Evolutionary conservation across 1,284 basidiomycete species (phyloP), one percentile per base, ranked within the genome.

Genomic region (Cryptococcus floricola): DNA sequence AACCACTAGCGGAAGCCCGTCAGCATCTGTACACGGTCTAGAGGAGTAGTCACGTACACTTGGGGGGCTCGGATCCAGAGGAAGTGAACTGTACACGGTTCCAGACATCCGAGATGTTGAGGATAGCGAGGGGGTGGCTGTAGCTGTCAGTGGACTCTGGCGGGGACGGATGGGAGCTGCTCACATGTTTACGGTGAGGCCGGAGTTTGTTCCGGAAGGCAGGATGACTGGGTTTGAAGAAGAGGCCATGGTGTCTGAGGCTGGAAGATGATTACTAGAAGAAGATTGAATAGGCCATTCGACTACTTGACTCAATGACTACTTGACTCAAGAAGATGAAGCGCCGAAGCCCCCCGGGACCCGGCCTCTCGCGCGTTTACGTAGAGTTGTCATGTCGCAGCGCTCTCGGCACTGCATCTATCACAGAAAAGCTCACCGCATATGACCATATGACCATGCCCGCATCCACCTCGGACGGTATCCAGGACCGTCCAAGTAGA

Each of bases 101-200:
- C 64, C 90, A 82, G 78, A 98, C 94, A 69, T 98, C 95, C 1
- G 93, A 96, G 64, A 98, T 89, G 77, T 94, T 97, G 61, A 98
- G 83, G 70, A 98, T 92, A 9, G 96, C 91, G 16, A 98, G 82
- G 28, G 95, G 95, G 77, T 98, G 95, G 53, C 92, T 95, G 38
- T 45, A n/a, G 41, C 13, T 31, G 37, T 54, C 9, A 38, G 50
- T 25, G 38, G 27, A 19, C 23, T 18, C 23, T 37, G n/a, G 19
- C 28, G 2, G n/a, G 39, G 10, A 28, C 37, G 18, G 49, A 31
- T 7, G 9, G 6, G 19, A 38, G 14, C 23, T 9, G 61, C 69
- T 44, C 41, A 76, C 75, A 76, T 58, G 52, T 66, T 75, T 58
- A 77, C 62, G n/a, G 52, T 62, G n/a, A 75, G 61, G 3, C 74